Evolutionary conservation across 768 basidiomycete genomes (phyloP), one percentile per base, ranked within the genome.

Genomic region (Boletus insuetus): DNA sequence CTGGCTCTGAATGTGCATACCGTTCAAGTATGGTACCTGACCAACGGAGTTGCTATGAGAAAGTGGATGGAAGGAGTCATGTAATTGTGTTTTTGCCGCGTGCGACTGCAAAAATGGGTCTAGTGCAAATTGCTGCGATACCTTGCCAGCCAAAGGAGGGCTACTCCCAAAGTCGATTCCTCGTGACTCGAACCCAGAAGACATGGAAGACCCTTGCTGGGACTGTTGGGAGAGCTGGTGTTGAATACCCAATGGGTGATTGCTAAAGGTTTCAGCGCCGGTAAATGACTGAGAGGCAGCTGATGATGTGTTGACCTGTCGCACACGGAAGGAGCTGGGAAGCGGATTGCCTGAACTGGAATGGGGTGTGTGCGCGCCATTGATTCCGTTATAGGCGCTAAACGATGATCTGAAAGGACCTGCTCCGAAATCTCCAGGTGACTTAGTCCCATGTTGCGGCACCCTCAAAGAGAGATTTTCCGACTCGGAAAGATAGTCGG

Each of bases 1-100:
- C 71, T 91, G 89, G 5, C 86, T 85, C 50, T 85, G 83, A 59
- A 87, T 74, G 40, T 77, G 84, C 39, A 77, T 69, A 47, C 73
- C 72, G 17, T 76, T 76, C 55, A 75, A 54, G 55, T 68, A 79
- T 9, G 72, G 54, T 17, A 64, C 56, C 55, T 75, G 77, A 54
- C 70, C 57, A 26, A 64, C 35, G 37, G 69, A 66, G 26, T 65
- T 67, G 49, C 62, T 67, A 32, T 71, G 69, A 16, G 73, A 70
- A 6, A 73, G 58, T 3, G 66, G 55, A n/a, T 67, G 66, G 58
- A 73, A 74, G 8, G 71, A 49, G 6, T 68, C 66, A 35, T 77
- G 77, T 11, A 65, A 51, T 34, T 73, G 72, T 38, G 65, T 11
- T 54, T 70, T 70, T 14, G 49, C 39, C 4, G 56, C 12, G 34